Evolutionary conservation across 1,284 basidiomycete species (phyloP).

Genomic region (Cryptococcus maquisensis): DNA sequence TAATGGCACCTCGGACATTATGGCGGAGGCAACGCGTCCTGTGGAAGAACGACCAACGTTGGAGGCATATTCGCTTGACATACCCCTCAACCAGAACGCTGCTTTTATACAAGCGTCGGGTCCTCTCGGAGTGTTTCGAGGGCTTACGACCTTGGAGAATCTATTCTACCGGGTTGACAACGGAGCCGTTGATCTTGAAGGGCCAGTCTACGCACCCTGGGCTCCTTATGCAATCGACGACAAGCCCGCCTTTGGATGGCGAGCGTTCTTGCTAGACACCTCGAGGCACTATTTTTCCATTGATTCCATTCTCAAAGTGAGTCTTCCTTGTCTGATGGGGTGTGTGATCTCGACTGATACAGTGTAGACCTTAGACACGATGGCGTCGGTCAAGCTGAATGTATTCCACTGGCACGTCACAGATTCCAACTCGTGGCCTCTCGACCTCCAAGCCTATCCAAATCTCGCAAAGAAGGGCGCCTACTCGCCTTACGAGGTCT

Average conservation of each 20-base stretch:
- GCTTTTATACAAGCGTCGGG: constrained; percentile 61
- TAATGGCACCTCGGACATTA: constrained; percentile 6
- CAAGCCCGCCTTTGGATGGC: constrained; percentile 48
- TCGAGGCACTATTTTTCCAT: constrained; percentile 55
- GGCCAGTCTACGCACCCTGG: constrained; percentile 20
- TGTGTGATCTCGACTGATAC: not conserved
- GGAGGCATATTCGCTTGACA: constrained; percentile 21
- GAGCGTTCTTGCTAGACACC: constrained; percentile 80
- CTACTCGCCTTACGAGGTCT: constrained; percentile 59
- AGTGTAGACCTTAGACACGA: constrained; percentile 64
- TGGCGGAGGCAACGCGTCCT: constrained; percentile 2
- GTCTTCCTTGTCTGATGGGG: not conserved
- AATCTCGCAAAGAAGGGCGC: constrained; percentile 65
- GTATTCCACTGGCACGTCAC: constrained; percentile 59
- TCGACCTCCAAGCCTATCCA: constrained; percentile 60
- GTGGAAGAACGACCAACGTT: constrained; percentile 15
- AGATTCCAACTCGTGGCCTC: constrained; percentile 62
- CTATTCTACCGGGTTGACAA: constrained; percentile 51
- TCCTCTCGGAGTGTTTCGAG: constrained; percentile 71
- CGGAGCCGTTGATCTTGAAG: not conserved
- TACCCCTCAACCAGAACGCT: constrained; percentile 55
- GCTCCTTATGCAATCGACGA: constrained; percentile 49
- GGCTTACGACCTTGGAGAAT: constrained; percentile 76
- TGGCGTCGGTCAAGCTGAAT: constrained; percentile 77
- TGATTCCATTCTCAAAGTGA: constrained; percentile 15